A percentile compares a stretch with the other conserved stretches of the same genome.
Evolutionary conservation across 2,329 filamentous ascomycete genomes (phyloP).

Genomic region (Zymoseptoria tritici): DNA sequence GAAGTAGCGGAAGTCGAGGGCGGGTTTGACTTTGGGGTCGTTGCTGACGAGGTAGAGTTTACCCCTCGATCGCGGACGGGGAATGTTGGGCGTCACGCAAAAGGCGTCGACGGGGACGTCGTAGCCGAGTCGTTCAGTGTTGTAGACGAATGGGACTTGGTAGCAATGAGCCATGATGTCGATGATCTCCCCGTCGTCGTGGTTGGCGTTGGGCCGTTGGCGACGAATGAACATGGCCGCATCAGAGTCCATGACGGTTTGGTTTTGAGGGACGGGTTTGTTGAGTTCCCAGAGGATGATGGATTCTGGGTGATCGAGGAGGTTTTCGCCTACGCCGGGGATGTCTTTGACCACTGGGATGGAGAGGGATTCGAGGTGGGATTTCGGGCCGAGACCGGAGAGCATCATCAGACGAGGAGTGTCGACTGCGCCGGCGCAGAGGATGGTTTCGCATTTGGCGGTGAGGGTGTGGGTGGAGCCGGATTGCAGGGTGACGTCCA

Average conservation of each 20-base stretch:
- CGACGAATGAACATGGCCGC: slow-evolving; percentile 82
- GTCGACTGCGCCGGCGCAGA: slow-evolving; percentile 74
- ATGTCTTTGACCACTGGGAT: slow-evolving; percentile 53
- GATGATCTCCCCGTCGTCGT: slow-evolving; percentile 64
- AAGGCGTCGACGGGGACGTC: slow-evolving; percentile 67
- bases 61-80: slow-evolving; percentile 70
- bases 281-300: slow-evolving; percentile 75
- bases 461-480: slow-evolving; percentile 49
- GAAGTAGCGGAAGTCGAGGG: slow-evolving; percentile 84
- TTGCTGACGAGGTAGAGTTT: slow-evolving; percentile 68
- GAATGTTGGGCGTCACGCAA: slow-evolving; percentile 91
- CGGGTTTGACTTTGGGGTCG: slow-evolving; percentile 70
- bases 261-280: slow-evolving; percentile 65
- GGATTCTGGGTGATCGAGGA: slow-evolving; percentile 57
- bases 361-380: slow-evolving; percentile 39
- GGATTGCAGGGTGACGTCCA: slow-evolving; percentile 60
- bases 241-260: slow-evolving; percentile 88
- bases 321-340: slow-evolving; percentile 57
- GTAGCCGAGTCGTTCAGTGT: slow-evolving; percentile 72
- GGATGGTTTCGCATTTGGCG: slow-evolving; percentile 67
- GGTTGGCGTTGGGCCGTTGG: slow-evolving; percentile 61
- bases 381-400: slow-evolving; percentile 43
- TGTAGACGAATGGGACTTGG: slow-evolving; percentile 85
- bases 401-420: slow-evolving; percentile 60
- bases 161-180: slow-evolving; percentile 98